Base-by-base conservation (phyloP, 139 green algal genomes). In the Gonium pectorale region DNA sequence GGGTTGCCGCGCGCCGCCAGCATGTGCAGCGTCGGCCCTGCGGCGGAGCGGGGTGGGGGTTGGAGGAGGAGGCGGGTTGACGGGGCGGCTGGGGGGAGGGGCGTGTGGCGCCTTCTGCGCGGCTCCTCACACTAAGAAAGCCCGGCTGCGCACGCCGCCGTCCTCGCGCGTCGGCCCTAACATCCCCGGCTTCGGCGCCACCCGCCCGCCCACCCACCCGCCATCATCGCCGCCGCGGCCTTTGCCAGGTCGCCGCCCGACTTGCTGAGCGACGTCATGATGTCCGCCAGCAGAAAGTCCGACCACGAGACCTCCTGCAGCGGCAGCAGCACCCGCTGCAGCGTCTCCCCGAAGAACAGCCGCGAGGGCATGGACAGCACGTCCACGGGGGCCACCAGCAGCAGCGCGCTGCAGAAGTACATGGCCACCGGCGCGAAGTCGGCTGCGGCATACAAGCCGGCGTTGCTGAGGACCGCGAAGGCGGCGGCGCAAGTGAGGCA, bases 231-330 rank as follows among this genome's bases (percentile, higher is more conserved):
- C 79, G 93, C 97, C 27, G 94, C 51, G 1, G 92, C 93, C 17
- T 94, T 89, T 75, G 95, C 92, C 0, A 93, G 67, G 91, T 99
- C 97, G 19, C 88, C 91, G 4, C 96, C 68, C 9, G 91, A 86
- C 88, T 98, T 98, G 33, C 95, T 92, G 73, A 99, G 91, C 9
- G 91, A 97, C 15, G 96, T 99, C 26, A 98, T 86, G 0, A 99
- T 90, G 86, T 99, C 97, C 15, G 97, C 97, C 44, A 99, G 83
- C 56, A 99, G 86, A 83, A 99, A 99, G 82, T 99, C 97, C 2
- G 96, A 86, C 91, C 97, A 99, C 7, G 81, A 88, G 49, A 99
- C 95, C 35, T 90, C 67, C 44, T 94, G 85, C 27, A 97, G 9
- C 2, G 95, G 95, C 40, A 94, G 90, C 35, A 93, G 68, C 44